Percentiles rank a stretch among this genome's conserved stretches.
phyloP scores from a whole-genome alignment of 495 filamentous ascomycete species.

The Penicillium riverlandense region DNA sequence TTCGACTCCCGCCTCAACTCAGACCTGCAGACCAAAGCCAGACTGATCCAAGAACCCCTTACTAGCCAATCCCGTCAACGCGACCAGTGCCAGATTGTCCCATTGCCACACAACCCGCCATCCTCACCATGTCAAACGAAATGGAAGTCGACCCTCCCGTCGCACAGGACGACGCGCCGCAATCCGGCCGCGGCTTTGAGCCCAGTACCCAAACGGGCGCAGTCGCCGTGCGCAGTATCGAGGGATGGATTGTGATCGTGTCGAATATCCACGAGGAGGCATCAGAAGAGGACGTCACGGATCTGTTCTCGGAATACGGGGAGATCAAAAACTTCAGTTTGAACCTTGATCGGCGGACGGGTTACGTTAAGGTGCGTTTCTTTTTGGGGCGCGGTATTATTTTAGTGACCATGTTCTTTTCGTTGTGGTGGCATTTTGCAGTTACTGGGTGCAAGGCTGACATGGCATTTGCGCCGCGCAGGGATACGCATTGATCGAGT shows the following conservation, averaged over 20 bases:
- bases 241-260: conserved; percentile 96
- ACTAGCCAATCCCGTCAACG: background rate
- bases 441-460: background rate
- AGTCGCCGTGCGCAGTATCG: conserved; percentile 92
- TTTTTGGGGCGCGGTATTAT: background rate
- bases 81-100: background rate
- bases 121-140: conserved; percentile 55
- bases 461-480: conserved; percentile 25
- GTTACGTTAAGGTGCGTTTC: conserved; percentile 86
- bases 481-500: conserved; percentile 94
- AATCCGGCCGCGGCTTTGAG: conserved; percentile 52
- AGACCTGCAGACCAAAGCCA: too few species aligned
- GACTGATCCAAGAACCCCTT: too few species aligned
- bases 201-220: conserved; percentile 69
- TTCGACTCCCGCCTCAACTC: too few species aligned
- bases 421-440: too few species aligned
- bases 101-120: background rate
- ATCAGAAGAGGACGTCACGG: conserved; percentile 89
- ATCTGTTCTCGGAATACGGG: conserved; percentile 91
- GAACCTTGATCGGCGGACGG: conserved; percentile 89
- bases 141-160: conserved; percentile 73
- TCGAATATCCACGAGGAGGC: conserved; percentile 98
- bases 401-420: too few species aligned
- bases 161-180: conserved; percentile 35
- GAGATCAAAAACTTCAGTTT: conserved; percentile 97